Conservation (phyloP, 1,139 yeast species). For the Saccharomyces hybrid region DNA sequence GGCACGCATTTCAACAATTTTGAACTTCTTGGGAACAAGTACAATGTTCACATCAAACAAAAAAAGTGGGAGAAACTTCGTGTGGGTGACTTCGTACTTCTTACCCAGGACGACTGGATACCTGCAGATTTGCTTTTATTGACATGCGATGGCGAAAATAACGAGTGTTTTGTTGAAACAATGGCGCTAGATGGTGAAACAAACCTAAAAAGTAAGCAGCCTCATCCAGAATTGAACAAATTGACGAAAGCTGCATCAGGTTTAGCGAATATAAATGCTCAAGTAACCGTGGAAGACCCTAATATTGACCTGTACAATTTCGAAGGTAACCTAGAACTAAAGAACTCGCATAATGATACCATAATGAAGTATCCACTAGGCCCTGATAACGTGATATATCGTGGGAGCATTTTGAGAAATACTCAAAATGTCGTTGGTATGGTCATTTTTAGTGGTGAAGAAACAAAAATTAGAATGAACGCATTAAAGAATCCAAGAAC, state of each 20-base stretch:
- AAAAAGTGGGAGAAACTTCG: constrained; percentile 62
- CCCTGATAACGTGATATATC: constrained; percentile 70
- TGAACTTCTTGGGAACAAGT: constrained; percentile 17
- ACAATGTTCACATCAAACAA: constrained; percentile 27
- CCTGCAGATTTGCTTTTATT: constrained; percentile 83
- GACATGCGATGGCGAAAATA: constrained; percentile 56
- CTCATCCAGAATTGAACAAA: constrained; percentile 55
- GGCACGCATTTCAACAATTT: constrained; percentile 23
- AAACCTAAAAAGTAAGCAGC: constrained; percentile 65
- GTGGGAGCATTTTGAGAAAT: constrained; percentile 85
- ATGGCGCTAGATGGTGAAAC: constrained; percentile 98
- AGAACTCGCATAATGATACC: constrained; percentile 19
- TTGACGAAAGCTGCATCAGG: constrained; percentile 43
- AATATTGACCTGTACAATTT: constrained; percentile 84
- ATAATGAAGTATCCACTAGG: constrained; percentile 52
- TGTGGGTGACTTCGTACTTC: constrained; percentile 79
- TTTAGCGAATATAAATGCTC: constrained; percentile 43
- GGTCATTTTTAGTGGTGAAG: constrained; percentile 91
- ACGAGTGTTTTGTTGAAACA: constrained; percentile 81
- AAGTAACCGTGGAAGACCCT: constrained; percentile 77
- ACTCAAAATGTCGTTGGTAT: constrained; percentile 67
- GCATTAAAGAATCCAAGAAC: constrained; percentile 82
- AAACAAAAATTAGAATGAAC: constrained; percentile 91
- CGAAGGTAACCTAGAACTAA: constrained; percentile 57
- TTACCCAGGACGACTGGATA: constrained; percentile 78